Base-by-base conservation (phyloP, 371 early-diverging fungal species). In the Lichtheimia corymbifera region DNA sequence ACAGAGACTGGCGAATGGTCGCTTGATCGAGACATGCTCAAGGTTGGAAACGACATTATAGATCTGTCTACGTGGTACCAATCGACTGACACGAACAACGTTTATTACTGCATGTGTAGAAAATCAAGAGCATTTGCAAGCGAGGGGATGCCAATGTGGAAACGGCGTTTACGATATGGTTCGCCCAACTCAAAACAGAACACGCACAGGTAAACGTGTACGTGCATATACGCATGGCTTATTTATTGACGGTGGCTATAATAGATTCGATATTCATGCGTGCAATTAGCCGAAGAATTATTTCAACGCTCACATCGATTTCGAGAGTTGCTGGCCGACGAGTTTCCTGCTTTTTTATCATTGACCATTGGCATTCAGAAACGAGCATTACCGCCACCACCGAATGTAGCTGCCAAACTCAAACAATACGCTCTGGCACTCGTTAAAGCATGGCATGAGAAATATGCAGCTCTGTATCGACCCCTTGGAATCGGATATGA, bases 271-370 rank as follows among this genome's bases (percentile, higher is more conserved):
- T 83, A 84, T 45, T 83, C 89, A 5, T 76, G 83, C 55, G 59
- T 87, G 4, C 90, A 87, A 65, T 63, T 83, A 12, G 74, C 85
- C 11, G 83, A 86, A 53, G 83, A 82, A 59, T 68, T 91, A 11
- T 90, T 90, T 62, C 67, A 71, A 9, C 85, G 91, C 2, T 90
- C 90, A 4, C 89, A 90, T 58, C 70, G 66, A 15, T 88, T 90
- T 66, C 80, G 91, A 18, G 66, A 71, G 15, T 64, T 86, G 1
- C 57, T 87, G 2, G 72, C 78, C 0, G 78, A 78, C 1, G 83
- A 83, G 35, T 82, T 88, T 25, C 85, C 86, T 9, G 59, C 70
- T 9, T 79, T 87, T 55, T 62, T 87, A 20, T 72, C 77, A 28
- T 71, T 88, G 9, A 72, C 82, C 0, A 68, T 86, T 15, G 91